Conservation (phyloP, 1,139 yeast species). For the Suhomyces bribrorum region DNA sequence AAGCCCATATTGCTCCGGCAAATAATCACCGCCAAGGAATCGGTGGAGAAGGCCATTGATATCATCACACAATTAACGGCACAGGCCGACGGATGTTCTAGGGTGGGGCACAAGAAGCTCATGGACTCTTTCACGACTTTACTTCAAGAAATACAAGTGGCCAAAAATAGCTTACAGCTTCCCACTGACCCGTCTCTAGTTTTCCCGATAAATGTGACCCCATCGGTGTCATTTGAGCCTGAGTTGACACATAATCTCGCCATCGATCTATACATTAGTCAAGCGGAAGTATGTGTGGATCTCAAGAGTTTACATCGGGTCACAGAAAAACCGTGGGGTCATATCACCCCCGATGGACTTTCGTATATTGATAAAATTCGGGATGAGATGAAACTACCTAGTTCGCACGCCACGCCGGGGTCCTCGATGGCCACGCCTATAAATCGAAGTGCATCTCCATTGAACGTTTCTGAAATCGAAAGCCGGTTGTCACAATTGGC, state of each 20-base stretch:
- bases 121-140: conserved; percentile 29
- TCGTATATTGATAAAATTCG: conserved; percentile 44
- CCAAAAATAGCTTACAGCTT: conserved; percentile 41
- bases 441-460: conserved; percentile 14
- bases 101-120: conserved; percentile 16
- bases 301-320: conserved; percentile 40
- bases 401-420: conserved; percentile 15
- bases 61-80: conserved; percentile 23
- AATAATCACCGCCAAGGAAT: conserved; percentile 32
- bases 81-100: conserved; percentile 9
- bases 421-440: conserved; percentile 9
- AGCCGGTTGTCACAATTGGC: conserved; percentile 18
- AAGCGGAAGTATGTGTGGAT: conserved; percentile 49
- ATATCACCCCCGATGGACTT: conserved; percentile 31
- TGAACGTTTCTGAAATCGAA: conserved; percentile 24
- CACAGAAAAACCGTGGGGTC: conserved; percentile 46
- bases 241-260: conserved; percentile 33
- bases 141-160: conserved; percentile 31
- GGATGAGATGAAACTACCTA: conserved; percentile 43
- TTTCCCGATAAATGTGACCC: conserved; percentile 39
- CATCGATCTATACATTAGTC: conserved; percentile 44
- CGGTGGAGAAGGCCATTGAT: conserved; percentile 34
- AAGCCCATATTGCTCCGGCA: conserved; percentile 38
- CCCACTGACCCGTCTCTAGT: conserved; percentile 46
- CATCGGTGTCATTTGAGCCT: conserved; percentile 33